Evolutionary conservation across 441 rosid species (phyloP), one percentile per base, ranked within the genome.

Genomic region (Erodium moschatum): DNA sequence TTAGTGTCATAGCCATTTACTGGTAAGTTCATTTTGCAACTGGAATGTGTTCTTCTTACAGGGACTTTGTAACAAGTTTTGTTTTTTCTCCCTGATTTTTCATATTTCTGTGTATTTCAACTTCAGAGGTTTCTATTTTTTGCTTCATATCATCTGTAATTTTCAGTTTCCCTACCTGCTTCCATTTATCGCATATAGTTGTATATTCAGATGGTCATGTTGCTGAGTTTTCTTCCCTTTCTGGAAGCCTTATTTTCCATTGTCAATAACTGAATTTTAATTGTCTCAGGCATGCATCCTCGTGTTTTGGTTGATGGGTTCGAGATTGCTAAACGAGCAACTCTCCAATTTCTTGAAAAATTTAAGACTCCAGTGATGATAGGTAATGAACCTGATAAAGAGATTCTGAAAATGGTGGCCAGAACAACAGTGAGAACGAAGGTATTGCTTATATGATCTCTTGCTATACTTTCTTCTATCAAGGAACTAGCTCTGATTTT

Each of bases 291-390:
- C 42, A 89, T 93, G 95, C 98, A 93, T 83, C 97, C 96, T 5
- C 93, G 93, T 52, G 98, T 92, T 74, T 77, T 92, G 79, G 98
- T 90, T 74, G 98, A 92, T 88, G 98, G 98, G 48, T 87, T 90
- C 61, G 98, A 92, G 80, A 85, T 90, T 75, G 97, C 98, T 0
- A 92, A 92, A 77, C 84, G 85, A 82, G 97, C 97, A 19, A 86
- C 98, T 48, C 90, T 93, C 27, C 87, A 87, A 33, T 89, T 89
- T 78, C 97, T 93, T 60, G 98, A 91, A 56, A 88, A 86, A 74
- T 93, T 93, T 75, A 91, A 87, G 85, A 93, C 96, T 72, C 93
- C 93, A 38, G 96, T 88, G 69, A 91, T 89, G 50, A 91, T 93
- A 81, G 98, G 97, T 20, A 74, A 83, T 67, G 98, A 93, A 72